phyloP scores from a whole-genome alignment of 2,329 filamentous ascomycete genomes.

The Arthroderma uncinatum region DNA sequence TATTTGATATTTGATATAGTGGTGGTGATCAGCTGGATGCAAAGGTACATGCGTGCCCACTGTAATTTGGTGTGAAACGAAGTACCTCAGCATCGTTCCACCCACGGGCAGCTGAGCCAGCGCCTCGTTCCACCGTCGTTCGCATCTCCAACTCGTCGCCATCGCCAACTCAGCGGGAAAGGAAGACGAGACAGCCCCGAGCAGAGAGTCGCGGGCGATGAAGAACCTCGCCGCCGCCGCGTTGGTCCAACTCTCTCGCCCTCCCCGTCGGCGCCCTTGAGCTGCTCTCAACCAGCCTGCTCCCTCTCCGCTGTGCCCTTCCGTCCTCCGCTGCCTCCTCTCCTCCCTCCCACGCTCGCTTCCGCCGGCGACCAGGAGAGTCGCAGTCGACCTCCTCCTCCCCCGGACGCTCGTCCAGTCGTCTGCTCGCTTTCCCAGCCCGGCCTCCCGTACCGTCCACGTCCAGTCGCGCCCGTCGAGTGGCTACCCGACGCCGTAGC shows the following conservation, averaged over 20 bases:
- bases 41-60: neutral
- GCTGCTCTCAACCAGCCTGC: no score
- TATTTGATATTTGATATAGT: no score
- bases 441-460: neutral
- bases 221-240: neutral
- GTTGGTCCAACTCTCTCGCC: neutral
- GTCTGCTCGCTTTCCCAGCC: neutral
- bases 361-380: neutral
- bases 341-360: neutral
- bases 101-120: neutral
- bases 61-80: neutral
- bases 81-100: slow-evolving; percentile 1
- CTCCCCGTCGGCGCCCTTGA: neutral
- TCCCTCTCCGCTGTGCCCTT: neutral
- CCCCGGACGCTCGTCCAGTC: neutral
- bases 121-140: neutral
- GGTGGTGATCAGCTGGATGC: neutral
- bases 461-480: neutral
- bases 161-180: neutral
- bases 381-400: neutral
- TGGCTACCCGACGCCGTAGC: slow-evolving; percentile 2
- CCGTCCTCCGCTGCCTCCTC: neutral
- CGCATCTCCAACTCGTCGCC: neutral
- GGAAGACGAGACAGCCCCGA: neutral
- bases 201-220: neutral